These are phyloP conservation scores for Sporisorium iseilematis-ciliati DNA, from an alignment of 1,284 basidiomycete species.

Conservation along the genomic window DNA sequence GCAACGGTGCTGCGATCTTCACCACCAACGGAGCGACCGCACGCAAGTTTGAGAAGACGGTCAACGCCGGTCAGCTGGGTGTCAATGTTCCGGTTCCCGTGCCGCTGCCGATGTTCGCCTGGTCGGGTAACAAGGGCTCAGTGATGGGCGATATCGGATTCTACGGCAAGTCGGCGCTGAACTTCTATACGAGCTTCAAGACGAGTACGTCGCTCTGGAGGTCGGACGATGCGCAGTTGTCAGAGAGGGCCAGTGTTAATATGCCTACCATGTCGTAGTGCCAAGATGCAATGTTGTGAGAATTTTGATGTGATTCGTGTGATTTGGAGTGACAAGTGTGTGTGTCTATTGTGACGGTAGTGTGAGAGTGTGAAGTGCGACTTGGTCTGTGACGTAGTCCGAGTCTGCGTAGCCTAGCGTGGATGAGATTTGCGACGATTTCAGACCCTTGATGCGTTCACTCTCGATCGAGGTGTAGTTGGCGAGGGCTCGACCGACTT, in stretches of 20 bases:
- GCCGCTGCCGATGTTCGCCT: slow-evolving; percentile 88
- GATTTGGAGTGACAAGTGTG: background rate
- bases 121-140: slow-evolving; percentile 90
- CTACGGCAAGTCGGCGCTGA: slow-evolving; percentile 60
- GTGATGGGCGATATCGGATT: slow-evolving; percentile 76
- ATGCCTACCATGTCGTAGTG: slow-evolving; percentile 64
- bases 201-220: slow-evolving; percentile 58
- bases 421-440: slow-evolving; percentile 78
- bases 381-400: slow-evolving; percentile 89
- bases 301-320: background rate
- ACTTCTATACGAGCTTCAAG: slow-evolving; percentile 65
- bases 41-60: slow-evolving; percentile 87
- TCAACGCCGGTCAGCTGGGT: slow-evolving; percentile 85
- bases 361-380: slow-evolving; percentile 51
- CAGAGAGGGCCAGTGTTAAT: slow-evolving; percentile 55
- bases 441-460: slow-evolving; percentile 81
- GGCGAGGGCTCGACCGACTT: slow-evolving; percentile 91
- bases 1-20: slow-evolving; percentile 96
- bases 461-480: slow-evolving; percentile 97
- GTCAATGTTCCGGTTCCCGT: slow-evolving; percentile 89
- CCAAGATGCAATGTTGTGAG: background rate
- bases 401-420: slow-evolving; percentile 92
- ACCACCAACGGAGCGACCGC: slow-evolving; percentile 97
- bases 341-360: slow-evolving; percentile 14
- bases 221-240: slow-evolving; percentile 50